Base-by-base conservation (phyloP, 108 stramenopile species). In the Cyclotella distinguenda region DNA sequence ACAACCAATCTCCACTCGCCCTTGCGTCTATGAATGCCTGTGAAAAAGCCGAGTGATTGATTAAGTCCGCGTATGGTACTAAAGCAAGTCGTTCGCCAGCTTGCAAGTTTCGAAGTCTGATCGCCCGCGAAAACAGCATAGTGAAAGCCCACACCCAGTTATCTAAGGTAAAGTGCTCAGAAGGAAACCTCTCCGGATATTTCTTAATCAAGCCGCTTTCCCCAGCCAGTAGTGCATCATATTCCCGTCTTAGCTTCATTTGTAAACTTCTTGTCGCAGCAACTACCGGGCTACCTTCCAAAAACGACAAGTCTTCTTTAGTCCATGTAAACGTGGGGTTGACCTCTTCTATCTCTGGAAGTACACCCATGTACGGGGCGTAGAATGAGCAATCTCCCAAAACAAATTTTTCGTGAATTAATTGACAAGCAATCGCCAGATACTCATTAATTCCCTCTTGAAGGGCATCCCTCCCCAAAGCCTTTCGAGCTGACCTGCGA, bases 131-230 rank as follows among this genome's bases (percentile, higher is more conserved):
- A 59, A 97, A 96, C 8, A 97, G 81, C 86, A 92, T 96, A 21
- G 94, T 91, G 55, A 97, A 97, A 15, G 97, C 95, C 97, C 97
- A 98, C 26, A 81, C 55, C 91, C 94, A 98, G 38, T 86, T 84
- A 33, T 96, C 96, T 60, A 66, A 89, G 0, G 86, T 96, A 66
- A 85, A 95, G 33, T 89, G 78, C 80, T 84, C 88, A 40, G 60
- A 59, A 10, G 92, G 89, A 55, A 96, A 94, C 19, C 84, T 80
- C 38, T 91, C 84, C 1, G 88, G 88, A 65, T 76, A 86, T 59
- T 79, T 84, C 7, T 50, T 50, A 51, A 76, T 67, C 45, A 92
- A 77, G 7, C 80, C 87, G 42, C 68, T 74, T 40, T 90, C 87
- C 22, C 89, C 87, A 32, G 84, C 85, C 4, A 91, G 45, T 22